Evolutionary conservation across 257 asterid genomes (phyloP).

Genomic region (Solanum virginianum): DNA sequence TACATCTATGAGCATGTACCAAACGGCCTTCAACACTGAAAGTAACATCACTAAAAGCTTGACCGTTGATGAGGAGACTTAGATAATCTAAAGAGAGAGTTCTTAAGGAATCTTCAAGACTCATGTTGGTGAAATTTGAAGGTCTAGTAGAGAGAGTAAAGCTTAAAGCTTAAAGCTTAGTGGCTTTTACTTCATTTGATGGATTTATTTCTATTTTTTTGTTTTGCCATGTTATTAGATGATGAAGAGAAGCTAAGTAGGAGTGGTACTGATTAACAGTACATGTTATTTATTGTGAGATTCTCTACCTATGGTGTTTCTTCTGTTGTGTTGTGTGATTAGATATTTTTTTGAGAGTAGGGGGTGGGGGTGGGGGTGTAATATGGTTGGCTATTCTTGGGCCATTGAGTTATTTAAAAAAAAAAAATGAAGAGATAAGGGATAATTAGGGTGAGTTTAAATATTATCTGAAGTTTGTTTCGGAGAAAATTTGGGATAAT

Average conservation of each 20-base stretch:
- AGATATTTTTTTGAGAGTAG: constrained; percentile 22
- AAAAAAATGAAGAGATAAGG: not conserved
- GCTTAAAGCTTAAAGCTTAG: not conserved
- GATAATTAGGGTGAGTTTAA: not conserved
- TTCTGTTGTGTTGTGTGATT: constrained; percentile 9
- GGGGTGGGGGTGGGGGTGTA: constrained; percentile 6
- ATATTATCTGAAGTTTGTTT: not conserved
- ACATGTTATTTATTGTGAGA: constrained; percentile 17
- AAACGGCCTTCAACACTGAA: constrained; percentile 94
- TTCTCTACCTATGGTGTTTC: constrained; percentile 1
- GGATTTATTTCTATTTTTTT: not conserved
- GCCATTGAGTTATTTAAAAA: constrained; percentile 24
- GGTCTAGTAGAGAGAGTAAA: not conserved
- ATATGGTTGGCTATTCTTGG: constrained; percentile 52
- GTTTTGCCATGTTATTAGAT: not conserved
- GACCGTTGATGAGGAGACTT: constrained; percentile 89
- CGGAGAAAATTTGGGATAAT: not conserved
- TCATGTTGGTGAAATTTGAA: not conserved
- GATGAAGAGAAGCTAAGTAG: not conserved
- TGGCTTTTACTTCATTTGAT: constrained; percentile 1
- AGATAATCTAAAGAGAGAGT: constrained; percentile 84
- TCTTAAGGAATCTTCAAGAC: constrained; percentile 62
- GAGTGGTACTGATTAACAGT: not conserved
- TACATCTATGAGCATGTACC: constrained; percentile 88
- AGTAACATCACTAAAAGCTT: constrained; percentile 92